phyloP scores from a whole-genome alignment of 768 basidiomycete species.

The Chlorophyllum brunneum region DNA sequence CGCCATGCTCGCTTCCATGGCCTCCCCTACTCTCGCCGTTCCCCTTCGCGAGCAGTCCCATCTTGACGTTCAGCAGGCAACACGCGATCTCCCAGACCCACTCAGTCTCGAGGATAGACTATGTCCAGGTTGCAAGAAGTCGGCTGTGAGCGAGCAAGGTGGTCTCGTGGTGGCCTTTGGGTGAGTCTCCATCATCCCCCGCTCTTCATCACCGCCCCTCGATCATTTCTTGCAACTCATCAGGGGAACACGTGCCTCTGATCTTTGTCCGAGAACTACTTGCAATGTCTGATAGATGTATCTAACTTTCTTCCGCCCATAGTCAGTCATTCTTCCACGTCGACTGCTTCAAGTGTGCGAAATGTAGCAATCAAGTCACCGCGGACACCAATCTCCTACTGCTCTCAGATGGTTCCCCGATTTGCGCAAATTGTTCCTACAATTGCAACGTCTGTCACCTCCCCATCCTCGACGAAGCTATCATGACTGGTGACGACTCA shows the following conservation, averaged over 20 bases:
- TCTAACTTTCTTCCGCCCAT: slow-evolving; percentile 10
- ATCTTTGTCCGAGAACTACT: background rate
- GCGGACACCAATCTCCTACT: slow-evolving; percentile 97
- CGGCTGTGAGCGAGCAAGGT: slow-evolving; percentile 76
- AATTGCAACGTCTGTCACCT: slow-evolving; percentile 92
- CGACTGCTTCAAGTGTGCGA: slow-evolving; percentile 95
- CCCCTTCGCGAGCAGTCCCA: slow-evolving; percentile 35
- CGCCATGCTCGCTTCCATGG: slow-evolving; percentile 24
- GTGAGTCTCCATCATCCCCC: slow-evolving; percentile 43
- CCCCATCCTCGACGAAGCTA: slow-evolving; percentile 97
- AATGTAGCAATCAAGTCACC: slow-evolving; percentile 88
- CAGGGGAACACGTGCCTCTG: background rate
- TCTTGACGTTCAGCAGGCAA: slow-evolving; percentile 24
- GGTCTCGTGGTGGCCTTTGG: slow-evolving; percentile 95
- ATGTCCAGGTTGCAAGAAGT: slow-evolving; percentile 81
- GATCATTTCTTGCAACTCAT: background rate
- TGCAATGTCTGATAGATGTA: background rate
- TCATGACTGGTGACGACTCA: slow-evolving; percentile 98
- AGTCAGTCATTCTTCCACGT: slow-evolving; percentile 95
- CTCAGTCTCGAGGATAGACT: slow-evolving; percentile 48
- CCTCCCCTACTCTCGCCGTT: slow-evolving; percentile 16
- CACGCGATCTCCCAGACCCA: slow-evolving; percentile 20
- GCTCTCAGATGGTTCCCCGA: slow-evolving; percentile 96
- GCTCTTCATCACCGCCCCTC: background rate
- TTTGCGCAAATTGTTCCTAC: slow-evolving; percentile 91